Evolutionary conservation across 2,329 filamentous ascomycete species (phyloP), one percentile per base, ranked within the genome.

Genomic region (Fusarium annulatum): DNA sequence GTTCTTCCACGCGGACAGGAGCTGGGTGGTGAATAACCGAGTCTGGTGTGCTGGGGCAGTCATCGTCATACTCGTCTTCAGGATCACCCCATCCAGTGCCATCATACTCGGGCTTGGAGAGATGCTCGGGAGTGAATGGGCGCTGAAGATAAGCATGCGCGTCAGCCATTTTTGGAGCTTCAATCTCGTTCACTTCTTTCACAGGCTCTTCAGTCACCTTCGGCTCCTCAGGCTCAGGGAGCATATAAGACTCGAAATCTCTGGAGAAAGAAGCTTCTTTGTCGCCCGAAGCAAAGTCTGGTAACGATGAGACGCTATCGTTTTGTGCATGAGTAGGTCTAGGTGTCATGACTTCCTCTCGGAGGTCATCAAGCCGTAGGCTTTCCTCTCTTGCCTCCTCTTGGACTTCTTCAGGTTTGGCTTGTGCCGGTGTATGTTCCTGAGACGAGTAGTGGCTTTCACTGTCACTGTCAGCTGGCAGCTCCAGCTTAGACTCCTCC

Each of bases 1-100:
- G 76, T 11, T 79, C 81, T 23, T 84, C 82, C 28, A 80, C 77
- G 23, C 80, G 79, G 28, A 79, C 80, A 23, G 84, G 82, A 53
- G 94, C 81, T 5, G 91, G 90, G 78, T 95, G 93, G 70, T 94
- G 93, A 72, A 98, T 96, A 28, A 98, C 95, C 11, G 96, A 98
- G 56, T 95, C 93, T 19, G 96, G 95, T 12, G 94, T 97, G 39
- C 90, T 89, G 15, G 90, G 90, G 71, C 92, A 69, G 46, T 65
- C 91, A 2, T 89, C 84, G 3, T 88, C 86, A 61, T 85, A 75
- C 48, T 88, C 87, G 38, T 88, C 85, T 26, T 84, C 83, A 28
- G 86, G 84, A 43, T 88, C 86, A 14, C 88, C 88, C 88, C 89
- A 89, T 59, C 90, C 87, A 64, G 89, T 85, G 65, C 92, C 88